phyloP scores from a whole-genome alignment of 139 green algal species.

The Edaphochlamys debaryana region DNA sequence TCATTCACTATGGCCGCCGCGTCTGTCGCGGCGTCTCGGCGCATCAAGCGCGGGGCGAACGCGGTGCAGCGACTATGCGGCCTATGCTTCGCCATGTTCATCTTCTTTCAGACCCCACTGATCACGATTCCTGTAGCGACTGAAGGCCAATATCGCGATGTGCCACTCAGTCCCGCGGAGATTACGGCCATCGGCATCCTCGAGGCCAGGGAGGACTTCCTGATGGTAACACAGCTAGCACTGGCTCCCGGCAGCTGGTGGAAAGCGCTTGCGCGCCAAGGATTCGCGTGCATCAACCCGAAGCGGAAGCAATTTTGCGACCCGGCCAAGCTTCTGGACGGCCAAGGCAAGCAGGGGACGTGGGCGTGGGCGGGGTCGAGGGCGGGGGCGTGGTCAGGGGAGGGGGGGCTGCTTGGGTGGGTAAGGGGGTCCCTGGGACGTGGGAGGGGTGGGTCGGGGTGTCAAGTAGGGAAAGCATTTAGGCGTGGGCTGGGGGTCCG shows the following conservation, averaged over 20 bases:
- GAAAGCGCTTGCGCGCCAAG: not conserved
- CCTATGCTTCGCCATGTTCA: not conserved
- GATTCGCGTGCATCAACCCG: not conserved
- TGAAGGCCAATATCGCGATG: not conserved
- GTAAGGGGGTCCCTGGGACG: no score
- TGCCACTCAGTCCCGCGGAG: constrained; percentile 6
- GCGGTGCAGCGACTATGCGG: not conserved
- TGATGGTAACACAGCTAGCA: not conserved
- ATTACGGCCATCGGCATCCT: constrained; percentile 1
- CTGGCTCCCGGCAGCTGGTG: constrained; percentile 2
- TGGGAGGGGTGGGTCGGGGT: no score
- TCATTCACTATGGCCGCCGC: no score
- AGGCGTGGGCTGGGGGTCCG: no score
- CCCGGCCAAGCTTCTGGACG: not conserved
- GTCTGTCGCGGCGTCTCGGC: no score
- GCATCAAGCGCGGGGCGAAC: not conserved
- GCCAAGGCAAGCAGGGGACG: no score
- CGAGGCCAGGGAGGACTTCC: not conserved
- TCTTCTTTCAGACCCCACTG: constrained; percentile 21
- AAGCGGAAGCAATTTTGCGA: not conserved
- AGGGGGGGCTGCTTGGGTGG: no score
- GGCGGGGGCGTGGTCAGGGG: no score
- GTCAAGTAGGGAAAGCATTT: no score
- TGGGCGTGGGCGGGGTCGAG: no score
- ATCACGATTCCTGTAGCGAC: not conserved